Evolutionary conservation across 495 filamentous ascomycete genomes (phyloP).

Genomic region (Podospora conica): DNA sequence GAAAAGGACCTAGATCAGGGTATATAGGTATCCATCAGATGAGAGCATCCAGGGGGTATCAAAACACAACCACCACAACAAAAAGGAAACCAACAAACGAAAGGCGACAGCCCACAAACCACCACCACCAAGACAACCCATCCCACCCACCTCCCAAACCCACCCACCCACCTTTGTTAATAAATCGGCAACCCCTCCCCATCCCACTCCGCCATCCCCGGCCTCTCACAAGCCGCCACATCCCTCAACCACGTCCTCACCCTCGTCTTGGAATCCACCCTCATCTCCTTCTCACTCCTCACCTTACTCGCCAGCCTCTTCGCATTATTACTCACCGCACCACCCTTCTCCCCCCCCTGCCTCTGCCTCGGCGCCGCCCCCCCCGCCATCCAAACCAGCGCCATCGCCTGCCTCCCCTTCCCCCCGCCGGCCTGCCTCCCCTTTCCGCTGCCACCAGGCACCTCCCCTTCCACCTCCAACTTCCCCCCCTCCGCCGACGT

Average conservation of each 20-base stretch:
- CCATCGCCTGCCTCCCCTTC: neutral
- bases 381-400: neutral
- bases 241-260: conserved; percentile 21
- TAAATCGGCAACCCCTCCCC: conserved; percentile 18
- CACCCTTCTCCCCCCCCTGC: neutral
- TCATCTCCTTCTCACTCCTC: conserved; percentile 22
- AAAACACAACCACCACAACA: neutral
- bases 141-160: neutral
- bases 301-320: conserved; percentile 20
- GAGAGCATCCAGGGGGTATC: no score
- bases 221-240: conserved; percentile 10
- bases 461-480: neutral
- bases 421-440: neutral
- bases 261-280: conserved; percentile 18
- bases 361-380: neutral
- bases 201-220: conserved; percentile 8
- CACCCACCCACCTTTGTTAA: conserved; percentile 6
- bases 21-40: no score
- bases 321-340: neutral
- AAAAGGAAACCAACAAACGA: neutral
- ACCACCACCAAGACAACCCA: neutral
- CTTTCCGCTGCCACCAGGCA: neutral
- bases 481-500: neutral
- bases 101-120: neutral
- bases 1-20: neutral